A percentile compares a stretch with the other conserved stretches of the same genome.
Evolutionary conservation across 345 rosid genomes (phyloP).

Genomic region (Euphorbia tirucalli): DNA sequence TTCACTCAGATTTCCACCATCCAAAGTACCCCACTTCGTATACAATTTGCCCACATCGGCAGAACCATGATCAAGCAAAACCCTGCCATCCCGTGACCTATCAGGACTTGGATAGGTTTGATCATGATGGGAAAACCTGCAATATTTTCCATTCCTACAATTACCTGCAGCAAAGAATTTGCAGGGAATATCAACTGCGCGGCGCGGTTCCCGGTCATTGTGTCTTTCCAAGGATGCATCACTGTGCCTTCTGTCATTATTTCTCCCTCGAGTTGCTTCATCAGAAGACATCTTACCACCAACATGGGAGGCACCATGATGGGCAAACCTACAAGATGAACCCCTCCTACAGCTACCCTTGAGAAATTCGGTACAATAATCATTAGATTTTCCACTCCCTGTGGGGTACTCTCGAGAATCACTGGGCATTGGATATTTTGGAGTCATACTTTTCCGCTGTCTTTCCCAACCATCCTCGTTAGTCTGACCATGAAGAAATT

Average conservation of each 20-base stretch:
- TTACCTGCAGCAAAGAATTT: slow-evolving; percentile 75
- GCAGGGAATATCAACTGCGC: slow-evolving; percentile 58
- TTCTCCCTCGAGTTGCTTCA: slow-evolving; percentile 43
- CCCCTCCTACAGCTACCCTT: slow-evolving; percentile 47
- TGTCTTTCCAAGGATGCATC: slow-evolving; percentile 37
- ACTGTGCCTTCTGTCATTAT: slow-evolving; percentile 43
- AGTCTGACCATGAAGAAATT: slow-evolving; percentile 46
- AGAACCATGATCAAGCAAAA: slow-evolving; percentile 31
- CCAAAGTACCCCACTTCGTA: slow-evolving; percentile 42
- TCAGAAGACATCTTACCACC: slow-evolving; percentile 31
- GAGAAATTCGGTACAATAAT: slow-evolving; percentile 31
- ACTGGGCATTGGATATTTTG: slow-evolving; percentile 37
- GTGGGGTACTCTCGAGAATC: slow-evolving; percentile 22
- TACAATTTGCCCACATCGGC: slow-evolving; percentile 38
- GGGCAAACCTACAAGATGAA: slow-evolving; percentile 38
- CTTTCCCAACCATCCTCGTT: slow-evolving; percentile 54
- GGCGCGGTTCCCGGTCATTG: slow-evolving; percentile 45
- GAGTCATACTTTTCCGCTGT: slow-evolving; percentile 41
- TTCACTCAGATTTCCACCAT: slow-evolving; percentile 32
- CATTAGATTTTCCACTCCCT: slow-evolving; percentile 19
- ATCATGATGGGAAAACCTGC: slow-evolving; percentile 73
- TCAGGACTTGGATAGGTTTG: slow-evolving; percentile 52
- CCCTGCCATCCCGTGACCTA: slow-evolving; percentile 40
- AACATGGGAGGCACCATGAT: slow-evolving; percentile 33
- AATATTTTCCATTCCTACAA: slow-evolving; percentile 76